These are phyloP conservation scores for Draba incana DNA, from an alignment of 345 rosid genomes.

Conservation along the genomic window DNA sequence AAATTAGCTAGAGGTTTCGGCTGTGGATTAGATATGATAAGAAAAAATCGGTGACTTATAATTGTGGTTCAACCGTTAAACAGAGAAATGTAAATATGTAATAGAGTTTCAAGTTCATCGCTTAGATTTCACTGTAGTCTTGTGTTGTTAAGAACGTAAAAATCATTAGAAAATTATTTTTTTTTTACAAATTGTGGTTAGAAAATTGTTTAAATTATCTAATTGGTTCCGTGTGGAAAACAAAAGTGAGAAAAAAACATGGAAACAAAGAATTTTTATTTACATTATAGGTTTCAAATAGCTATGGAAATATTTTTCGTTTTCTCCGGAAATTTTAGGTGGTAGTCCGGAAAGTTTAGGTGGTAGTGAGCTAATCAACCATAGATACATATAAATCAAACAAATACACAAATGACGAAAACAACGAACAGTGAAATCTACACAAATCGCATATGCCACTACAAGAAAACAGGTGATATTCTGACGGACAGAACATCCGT, in stretches of 20 bases:
- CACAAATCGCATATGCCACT: no score
- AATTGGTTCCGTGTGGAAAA: no score
- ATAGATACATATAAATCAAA: background rate
- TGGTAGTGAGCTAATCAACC: background rate
- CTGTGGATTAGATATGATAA: conserved; percentile 26
- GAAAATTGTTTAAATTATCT: no score
- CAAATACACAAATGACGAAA: no score
- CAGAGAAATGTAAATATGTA: background rate
- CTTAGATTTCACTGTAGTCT: background rate
- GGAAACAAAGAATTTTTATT: no score
- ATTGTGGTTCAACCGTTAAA: background rate
- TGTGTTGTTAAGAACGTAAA: no score
- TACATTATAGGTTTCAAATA: background rate
- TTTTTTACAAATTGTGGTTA: no score
- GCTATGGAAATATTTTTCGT: background rate
- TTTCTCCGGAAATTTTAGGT: background rate
- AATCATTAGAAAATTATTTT: no score
- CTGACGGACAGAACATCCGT: no score
- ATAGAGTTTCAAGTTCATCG: background rate
- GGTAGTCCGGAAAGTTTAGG: background rate
- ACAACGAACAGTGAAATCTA: no score
- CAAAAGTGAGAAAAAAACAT: no score
- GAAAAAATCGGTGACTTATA: background rate
- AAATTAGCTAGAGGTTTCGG: conserved; percentile 22
- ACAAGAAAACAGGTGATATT: no score